phyloP scores from a whole-genome alignment of 2,329 filamentous ascomycete species.

The Clonostachys sp. region DNA sequence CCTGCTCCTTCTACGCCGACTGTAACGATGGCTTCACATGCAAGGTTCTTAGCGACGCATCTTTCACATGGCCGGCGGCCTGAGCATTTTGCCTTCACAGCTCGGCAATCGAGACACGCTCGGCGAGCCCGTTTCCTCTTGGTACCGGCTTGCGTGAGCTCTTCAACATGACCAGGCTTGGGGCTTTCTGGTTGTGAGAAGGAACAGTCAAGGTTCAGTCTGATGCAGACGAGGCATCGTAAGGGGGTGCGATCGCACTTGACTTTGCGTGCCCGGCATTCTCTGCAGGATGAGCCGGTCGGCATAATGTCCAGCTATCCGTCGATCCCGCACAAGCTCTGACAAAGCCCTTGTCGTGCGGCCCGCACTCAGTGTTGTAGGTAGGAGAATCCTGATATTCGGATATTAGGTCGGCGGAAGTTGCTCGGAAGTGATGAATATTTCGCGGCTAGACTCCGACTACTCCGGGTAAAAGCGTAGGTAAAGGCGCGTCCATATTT shows the following conservation, averaged over 20 bases:
- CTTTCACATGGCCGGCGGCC: slow-evolving; percentile 20
- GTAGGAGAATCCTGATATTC: too few relatives aligned
- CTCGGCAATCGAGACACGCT: slow-evolving; percentile 24
- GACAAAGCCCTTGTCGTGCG: too few relatives aligned
- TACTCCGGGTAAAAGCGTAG: too few relatives aligned
- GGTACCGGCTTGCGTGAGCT: slow-evolving; percentile 18
- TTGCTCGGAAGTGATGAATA: too few relatives aligned
- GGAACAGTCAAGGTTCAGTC: not conserved
- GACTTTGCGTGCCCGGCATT: slow-evolving; percentile 16
- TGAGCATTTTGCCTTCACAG: slow-evolving; percentile 26
- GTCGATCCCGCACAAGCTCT: too few relatives aligned
- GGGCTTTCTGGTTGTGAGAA: not conserved
- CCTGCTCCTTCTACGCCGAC: too few relatives aligned
- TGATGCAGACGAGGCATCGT: not conserved
- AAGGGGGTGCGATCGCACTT: slow-evolving; percentile 13
- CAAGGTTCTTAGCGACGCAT: slow-evolving; percentile 12
- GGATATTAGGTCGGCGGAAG: too few relatives aligned
- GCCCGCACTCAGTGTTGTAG: too few relatives aligned
- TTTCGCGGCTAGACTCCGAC: too few relatives aligned
- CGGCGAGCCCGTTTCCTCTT: slow-evolving; percentile 12
- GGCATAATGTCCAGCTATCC: too few relatives aligned
- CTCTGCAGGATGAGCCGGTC: slow-evolving; percentile 8
- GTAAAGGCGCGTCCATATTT: too few relatives aligned
- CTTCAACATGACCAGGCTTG: slow-evolving; percentile 1
- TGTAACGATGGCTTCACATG: slow-evolving; percentile 1